phyloP scores from a whole-genome alignment of 352 stramenopile species.

The Pythium biforme region DNA sequence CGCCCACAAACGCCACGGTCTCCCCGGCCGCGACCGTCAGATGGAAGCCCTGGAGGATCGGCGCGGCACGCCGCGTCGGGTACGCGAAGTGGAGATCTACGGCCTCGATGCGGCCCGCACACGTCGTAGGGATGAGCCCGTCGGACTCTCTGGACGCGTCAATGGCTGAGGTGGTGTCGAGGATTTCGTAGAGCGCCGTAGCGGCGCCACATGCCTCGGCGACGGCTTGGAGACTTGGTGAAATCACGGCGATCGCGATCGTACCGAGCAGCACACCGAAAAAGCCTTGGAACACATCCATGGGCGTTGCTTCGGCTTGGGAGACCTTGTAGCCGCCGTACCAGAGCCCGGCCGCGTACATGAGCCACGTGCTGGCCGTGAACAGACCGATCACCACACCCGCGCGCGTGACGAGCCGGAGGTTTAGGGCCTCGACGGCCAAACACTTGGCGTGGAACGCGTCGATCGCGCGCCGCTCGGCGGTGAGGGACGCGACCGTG shows the following conservation, averaged over 20 bases:
- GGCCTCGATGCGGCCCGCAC: constrained; percentile 42
- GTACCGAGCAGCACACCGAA: not conserved
- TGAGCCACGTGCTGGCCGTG: not conserved
- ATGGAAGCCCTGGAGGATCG: constrained; percentile 31
- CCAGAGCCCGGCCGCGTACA: not conserved
- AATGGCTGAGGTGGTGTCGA: constrained; percentile 44
- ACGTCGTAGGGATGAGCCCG: constrained; percentile 27
- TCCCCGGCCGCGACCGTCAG: constrained; percentile 27
- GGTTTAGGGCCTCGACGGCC: constrained; percentile 16
- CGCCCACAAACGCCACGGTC: constrained; percentile 32
- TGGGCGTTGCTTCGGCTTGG: not conserved
- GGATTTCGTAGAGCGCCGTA: not conserved
- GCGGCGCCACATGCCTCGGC: not conserved
- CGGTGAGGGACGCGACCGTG: not conserved
- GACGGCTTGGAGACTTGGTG: too few relatives aligned
- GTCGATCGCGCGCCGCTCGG: not conserved
- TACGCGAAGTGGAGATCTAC: constrained; percentile 62
- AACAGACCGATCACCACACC: not conserved
- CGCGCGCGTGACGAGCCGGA: constrained; percentile 25
- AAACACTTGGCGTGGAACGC: not conserved
- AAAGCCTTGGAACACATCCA: not conserved
- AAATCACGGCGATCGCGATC: not conserved
- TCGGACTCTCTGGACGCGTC: constrained; percentile 35
- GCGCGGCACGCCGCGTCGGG: constrained; percentile 42
- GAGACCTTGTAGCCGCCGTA: not conserved